Base-by-base conservation (phyloP, 768 basidiomycete species). In the Agaricus blazei region DNA sequence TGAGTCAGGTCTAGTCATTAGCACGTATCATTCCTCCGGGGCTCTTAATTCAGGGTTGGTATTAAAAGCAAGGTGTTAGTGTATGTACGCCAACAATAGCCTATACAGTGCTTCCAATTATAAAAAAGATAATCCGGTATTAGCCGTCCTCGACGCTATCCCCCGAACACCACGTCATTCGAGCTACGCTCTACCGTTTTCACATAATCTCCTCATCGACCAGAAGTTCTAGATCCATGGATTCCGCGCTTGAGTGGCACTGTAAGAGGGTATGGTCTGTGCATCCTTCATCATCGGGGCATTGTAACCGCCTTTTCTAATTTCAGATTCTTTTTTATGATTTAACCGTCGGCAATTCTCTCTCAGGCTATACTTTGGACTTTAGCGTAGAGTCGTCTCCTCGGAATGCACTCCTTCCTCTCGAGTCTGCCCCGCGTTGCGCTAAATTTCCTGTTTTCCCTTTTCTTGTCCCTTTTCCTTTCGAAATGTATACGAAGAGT, bases 171-270 rank as follows among this genome's bases (percentile, higher is more conserved):
- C 43, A 19, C 24, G 34, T 45, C 24, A 50, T 40, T 24, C 37
- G 9, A 23, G 11, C 29, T 43, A 24, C 24, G 40, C n/a, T 41
- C 15, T 19, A 19, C 19, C 19, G 19, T 19, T 19, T 41, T 41
- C 7, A 41, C 41, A 15, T 29, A n/a, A 7, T 34, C n/a, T 2
- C 26, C 23, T 38, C 49, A 41, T 40, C n/a, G 40, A 14, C 6
- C 15, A 41, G 40, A 34, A 26, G 43, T 52, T 52, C 52, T 52
- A 52, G 52, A 29, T 37, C 44, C 52, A 52, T 46, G 43, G 52
- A 46, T 44, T 26, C 52, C 43, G 43, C 43, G 42, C 52, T 38
- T 44, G 26, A 23, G 29, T 36, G 15, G 11, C 12, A 9, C 8
- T 34, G 2, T 11, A 8, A 8, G 34, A 34, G 34, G 11, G 34